Evolutionary conservation across 352 stramenopile genomes (phyloP), one percentile per base, ranked within the genome.

Genomic region (Pythium aphanidermatum): DNA sequence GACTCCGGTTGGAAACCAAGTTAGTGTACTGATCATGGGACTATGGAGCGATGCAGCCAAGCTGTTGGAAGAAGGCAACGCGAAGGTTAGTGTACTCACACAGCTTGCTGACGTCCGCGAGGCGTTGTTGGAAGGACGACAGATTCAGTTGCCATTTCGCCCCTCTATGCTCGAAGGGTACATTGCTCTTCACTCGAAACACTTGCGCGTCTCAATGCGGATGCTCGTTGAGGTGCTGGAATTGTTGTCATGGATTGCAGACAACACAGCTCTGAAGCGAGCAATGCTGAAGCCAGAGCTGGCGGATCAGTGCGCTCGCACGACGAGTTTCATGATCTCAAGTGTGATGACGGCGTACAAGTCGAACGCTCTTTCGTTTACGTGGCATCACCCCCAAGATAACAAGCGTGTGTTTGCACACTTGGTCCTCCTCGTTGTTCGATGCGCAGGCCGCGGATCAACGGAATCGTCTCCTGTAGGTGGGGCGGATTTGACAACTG

Each of bases 31-130:
- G n/a, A 49, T 87, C 19, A 76, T 62, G n/a, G 73, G 75, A 0
- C 46, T 87, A 5, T 85, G 73, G 75, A 77, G 73, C 36, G 78
- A 90, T 50, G 70, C 83, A 8, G 65, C 71, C 17, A 83, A 83
- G 45, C 41, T 90, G 8, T 65, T 87, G 12, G 78, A 90, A 31
- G 74, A 90, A 55, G 60, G 63, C 30, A 70, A 67, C 16, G 69
- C 42, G 38, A 90, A 87, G 41, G 79, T 82, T 14, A 61, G 53
- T 29, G 72, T 74, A 7, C 62, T 90, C 34, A 60, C 63, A 10
- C 78, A 86, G 37, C 64, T 90, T 24, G 53, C 66, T 28, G 74
- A 90, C 35, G 59, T 90, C 10, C 70, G 82, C 24, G 62, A 74
- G 25, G 51, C 51, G 8, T 20, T 66, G 9, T 46, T 45, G 9